A percentile compares a stretch with the other conserved stretches of the same genome.
Evolutionary conservation across 768 basidiomycete genomes (phyloP).

Genomic region (Termitomyces sp.): DNA sequence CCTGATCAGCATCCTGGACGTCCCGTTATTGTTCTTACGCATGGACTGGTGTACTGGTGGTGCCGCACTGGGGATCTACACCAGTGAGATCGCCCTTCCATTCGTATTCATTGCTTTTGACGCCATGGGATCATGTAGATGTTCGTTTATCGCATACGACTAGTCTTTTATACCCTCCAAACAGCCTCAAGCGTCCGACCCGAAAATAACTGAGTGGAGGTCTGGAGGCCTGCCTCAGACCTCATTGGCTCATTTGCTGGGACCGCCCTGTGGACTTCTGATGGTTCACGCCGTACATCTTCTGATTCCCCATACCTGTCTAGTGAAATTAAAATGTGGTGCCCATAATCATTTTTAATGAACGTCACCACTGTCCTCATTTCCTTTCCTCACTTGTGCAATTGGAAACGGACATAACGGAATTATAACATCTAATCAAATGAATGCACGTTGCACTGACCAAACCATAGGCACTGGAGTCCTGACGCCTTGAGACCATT

Average conservation of each 20-base stretch:
- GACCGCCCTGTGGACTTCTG: neutral
- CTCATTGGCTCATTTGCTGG: neutral
- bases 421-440: neutral
- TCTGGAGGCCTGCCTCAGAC: neutral
- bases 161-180: neutral
- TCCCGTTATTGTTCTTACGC: neutral
- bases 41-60: too few relatives aligned
- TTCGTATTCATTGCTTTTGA: neutral
- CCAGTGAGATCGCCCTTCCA: too few relatives aligned
- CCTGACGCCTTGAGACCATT: neutral
- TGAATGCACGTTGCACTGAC: neutral
- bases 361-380: neutral
- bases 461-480: too few relatives aligned
- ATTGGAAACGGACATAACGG: neutral
- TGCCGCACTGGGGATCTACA: too few relatives aligned
- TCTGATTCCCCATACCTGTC: neutral
- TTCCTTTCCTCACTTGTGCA: neutral
- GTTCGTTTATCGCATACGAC: neutral
- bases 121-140: neutral
- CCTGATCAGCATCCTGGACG: neutral
- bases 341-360: neutral
- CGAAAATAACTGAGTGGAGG: neutral
- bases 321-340: neutral
- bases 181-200: neutral
- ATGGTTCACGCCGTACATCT: neutral